Evolutionary conservation across 768 basidiomycete species (phyloP).

Genomic region (Kwoniella dejecticola): DNA sequence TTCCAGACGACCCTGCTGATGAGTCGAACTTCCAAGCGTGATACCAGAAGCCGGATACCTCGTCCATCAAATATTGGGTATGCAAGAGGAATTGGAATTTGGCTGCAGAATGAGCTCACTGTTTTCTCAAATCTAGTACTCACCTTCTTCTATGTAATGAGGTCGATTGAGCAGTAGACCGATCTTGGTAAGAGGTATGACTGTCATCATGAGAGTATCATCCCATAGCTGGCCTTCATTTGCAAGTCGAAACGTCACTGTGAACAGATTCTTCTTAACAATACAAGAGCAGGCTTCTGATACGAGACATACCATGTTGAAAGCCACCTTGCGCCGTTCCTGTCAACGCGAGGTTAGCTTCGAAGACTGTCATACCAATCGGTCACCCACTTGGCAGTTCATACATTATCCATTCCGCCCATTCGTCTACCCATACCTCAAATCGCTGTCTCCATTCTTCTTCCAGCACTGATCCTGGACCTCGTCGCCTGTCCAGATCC

Average conservation of each 20-base stretch:
- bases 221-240: constrained; percentile 61
- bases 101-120: constrained; percentile 22
- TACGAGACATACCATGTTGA: constrained; percentile 39
- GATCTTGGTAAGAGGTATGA: constrained; percentile 63
- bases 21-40: constrained; percentile 52
- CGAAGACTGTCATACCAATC: not conserved
- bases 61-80: constrained; percentile 52
- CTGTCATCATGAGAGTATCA: constrained; percentile 64
- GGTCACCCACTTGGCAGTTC: constrained; percentile 47
- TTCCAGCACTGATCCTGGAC: constrained; percentile 47
- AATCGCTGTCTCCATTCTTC: constrained; percentile 22
- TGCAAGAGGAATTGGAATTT: constrained; percentile 53
- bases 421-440: constrained; percentile 57
- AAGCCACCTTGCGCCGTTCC: constrained; percentile 42
- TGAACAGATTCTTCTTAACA: too few species aligned
- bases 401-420: constrained; percentile 60
- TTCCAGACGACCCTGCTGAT: constrained; percentile 22
- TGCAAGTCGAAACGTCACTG: constrained; percentile 47
- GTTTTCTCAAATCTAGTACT: not conserved
- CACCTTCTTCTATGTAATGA: constrained; percentile 61
- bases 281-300: not conserved
- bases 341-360: not conserved
- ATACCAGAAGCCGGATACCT: constrained; percentile 48
- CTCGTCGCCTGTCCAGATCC: constrained; percentile 55
- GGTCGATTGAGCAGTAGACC: constrained; percentile 61